Conservation (phyloP, 2,329 filamentous ascomycete genomes). For the Cryphonectria naterciae region DNA sequence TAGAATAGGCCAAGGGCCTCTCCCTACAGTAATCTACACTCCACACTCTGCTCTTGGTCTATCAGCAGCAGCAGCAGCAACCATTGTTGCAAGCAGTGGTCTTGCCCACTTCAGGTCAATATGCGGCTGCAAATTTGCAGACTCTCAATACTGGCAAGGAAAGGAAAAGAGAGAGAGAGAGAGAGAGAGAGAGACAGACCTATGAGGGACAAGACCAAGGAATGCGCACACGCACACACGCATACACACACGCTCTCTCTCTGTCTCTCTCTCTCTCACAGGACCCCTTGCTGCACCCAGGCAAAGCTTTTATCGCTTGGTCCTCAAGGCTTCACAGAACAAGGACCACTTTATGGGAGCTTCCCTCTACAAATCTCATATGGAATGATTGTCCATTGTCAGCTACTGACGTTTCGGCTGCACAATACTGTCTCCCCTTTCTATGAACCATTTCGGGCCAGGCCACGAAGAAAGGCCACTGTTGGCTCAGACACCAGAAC, state of each 20-base stretch:
- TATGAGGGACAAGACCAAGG: not conserved
- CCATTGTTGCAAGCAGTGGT: no score
- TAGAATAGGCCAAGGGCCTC: no score
- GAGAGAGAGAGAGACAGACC: no score
- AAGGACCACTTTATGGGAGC: not conserved
- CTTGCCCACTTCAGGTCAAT: no score
- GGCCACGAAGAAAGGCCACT: slow-evolving; percentile 1
- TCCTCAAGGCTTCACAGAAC: not conserved
- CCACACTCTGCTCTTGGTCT: no score
- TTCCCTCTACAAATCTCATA: not conserved
- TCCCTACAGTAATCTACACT: no score
- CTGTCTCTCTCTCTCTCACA: not conserved
- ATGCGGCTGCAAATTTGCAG: no score
- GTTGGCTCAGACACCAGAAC: slow-evolving; percentile 2
- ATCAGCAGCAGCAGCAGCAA: no score
- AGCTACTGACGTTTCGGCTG: slow-evolving; percentile 10
- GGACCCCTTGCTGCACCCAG: slow-evolving; percentile 14
- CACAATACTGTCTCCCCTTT: not conserved
- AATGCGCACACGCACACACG: not conserved
- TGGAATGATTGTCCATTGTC: not conserved
- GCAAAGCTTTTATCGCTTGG: slow-evolving; percentile 24
- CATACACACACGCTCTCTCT: no score
- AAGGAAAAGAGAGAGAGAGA: no score
- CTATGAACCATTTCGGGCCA: not conserved
- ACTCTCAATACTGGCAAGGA: no score